Evolutionary conservation across 306 rosid genomes (phyloP).

Genomic region (Oemleria cerasiformis): DNA sequence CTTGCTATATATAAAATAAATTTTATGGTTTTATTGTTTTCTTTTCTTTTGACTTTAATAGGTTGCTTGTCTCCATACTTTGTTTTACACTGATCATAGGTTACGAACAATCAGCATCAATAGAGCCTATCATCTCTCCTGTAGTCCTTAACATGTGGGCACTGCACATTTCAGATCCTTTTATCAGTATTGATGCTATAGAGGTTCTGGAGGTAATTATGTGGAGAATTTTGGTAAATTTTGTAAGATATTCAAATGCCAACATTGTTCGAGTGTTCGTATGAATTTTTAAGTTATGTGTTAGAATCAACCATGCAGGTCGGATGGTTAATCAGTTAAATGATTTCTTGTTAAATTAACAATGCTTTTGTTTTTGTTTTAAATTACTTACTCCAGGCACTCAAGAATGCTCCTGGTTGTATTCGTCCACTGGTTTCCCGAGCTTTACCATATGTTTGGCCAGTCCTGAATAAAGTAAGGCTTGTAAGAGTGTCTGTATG

Average conservation of each 20-base stretch:
- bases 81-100: conserved; percentile 41
- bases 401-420: conserved; percentile 80
- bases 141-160: conserved; percentile 84
- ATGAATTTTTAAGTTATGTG: neutral
- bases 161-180: conserved; percentile 83
- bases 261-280: neutral
- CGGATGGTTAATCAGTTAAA: neutral
- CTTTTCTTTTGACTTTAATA: neutral
- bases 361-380: conserved; percentile 15
- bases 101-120: conserved; percentile 49
- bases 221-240: conserved; percentile 22
- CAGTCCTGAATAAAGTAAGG: conserved; percentile 67
- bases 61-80: conserved; percentile 22
- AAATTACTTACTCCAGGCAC: conserved; percentile 50
- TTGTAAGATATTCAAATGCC: conserved; percentile 7
- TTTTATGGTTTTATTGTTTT: neutral
- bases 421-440: conserved; percentile 73
- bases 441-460: conserved; percentile 65
- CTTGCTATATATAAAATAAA: neutral
- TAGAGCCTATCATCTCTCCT: conserved; percentile 78
- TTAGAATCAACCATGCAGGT: neutral
- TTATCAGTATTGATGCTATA: conserved; percentile 83
- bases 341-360: conserved; percentile 13
- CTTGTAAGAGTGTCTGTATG: conserved; percentile 17
- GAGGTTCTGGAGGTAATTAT: conserved; percentile 88